Evolutionary conservation across 2,329 filamentous ascomycete genomes (phyloP), one percentile per base, ranked within the genome.

Genomic region (Aspergillus fumigatiaffinis): DNA sequence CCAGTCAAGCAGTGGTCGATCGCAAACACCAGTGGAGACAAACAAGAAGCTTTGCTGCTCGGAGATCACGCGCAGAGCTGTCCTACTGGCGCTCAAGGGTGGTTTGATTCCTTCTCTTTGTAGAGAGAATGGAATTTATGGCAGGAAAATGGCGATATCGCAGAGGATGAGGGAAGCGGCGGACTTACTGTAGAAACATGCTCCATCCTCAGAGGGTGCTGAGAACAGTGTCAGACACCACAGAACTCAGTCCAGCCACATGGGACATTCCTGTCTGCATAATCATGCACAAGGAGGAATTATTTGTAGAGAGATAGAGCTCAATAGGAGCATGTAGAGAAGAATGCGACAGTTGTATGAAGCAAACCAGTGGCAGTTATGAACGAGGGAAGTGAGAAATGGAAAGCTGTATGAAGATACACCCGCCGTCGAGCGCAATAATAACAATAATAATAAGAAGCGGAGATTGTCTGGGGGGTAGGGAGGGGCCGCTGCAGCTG

Each of bases 181-280:
- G 47, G 32, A 59, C 69, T 70, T 67, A 76, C 74, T 54, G 73
- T 74, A 61, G 73, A 74, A 63, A 76, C 65, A 72, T 76, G 73
- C 67, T 76, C 73, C 71, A 75, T 74, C 57, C 64, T 73, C 65
- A 69, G 61, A 66, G 63, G 57, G 61, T 56, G 62, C 64, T 56
- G 64, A 64, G 62, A 61, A 65, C 58, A 67, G 69, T 65, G 62
- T 62, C 62, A 66, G 63, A 58, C 68, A 72, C 65, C 67, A 66
- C 65, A 58, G 64, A 70, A 64, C 63, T 71, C 64, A 69, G 64
- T 66, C 70, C 64, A 66, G 63, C 61, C 61, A 60, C 56, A 66
- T 64, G 66, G 59, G 65, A 69, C 66, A 68, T 70, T 47, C 66
- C 68, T 68, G 72, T 72, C 63, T 66, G 64, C 66, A 68, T 65